phyloP scores from a whole-genome alignment of 2,329 filamentous ascomycete species.

The Colletotrichum phormii region DNA sequence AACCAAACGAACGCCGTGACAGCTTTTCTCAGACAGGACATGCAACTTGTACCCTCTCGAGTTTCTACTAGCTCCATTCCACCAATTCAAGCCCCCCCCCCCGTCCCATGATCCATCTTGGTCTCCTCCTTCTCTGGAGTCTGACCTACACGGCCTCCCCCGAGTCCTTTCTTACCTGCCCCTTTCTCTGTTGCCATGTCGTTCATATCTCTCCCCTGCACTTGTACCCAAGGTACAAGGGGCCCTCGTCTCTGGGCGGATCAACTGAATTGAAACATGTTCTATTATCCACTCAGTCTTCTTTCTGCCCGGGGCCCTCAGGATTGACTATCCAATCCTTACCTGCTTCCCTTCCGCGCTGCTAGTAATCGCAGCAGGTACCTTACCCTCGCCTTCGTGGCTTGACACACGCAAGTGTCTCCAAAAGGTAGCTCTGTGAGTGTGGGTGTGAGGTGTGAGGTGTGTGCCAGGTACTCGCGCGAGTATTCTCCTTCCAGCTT shows the following conservation, averaged over 20 bases:
- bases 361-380: not conserved
- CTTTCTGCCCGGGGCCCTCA: constrained; percentile 18
- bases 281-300: constrained; percentile 24
- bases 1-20: not conserved
- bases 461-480: not conserved
- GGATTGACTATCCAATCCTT: constrained; percentile 17
- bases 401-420: constrained; percentile 4
- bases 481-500: not conserved
- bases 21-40: not conserved
- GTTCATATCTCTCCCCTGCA: not conserved
- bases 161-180: not conserved
- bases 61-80: not conserved
- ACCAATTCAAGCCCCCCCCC: not conserved
- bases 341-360: not conserved
- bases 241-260: constrained; percentile 18
- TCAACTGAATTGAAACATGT: constrained; percentile 34
- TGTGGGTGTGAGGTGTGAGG: not conserved
- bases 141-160: not conserved
- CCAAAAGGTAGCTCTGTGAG: not conserved
- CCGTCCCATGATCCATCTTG: too few species aligned
- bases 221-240: constrained; percentile 2
- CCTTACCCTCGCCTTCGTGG: not conserved
- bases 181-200: not conserved
- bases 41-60: not conserved
- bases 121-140: not conserved